Evolutionary conservation across 1,139 yeast genomes (phyloP), one percentile per base, ranked within the genome.

Genomic region (Candida dubliniensis): DNA sequence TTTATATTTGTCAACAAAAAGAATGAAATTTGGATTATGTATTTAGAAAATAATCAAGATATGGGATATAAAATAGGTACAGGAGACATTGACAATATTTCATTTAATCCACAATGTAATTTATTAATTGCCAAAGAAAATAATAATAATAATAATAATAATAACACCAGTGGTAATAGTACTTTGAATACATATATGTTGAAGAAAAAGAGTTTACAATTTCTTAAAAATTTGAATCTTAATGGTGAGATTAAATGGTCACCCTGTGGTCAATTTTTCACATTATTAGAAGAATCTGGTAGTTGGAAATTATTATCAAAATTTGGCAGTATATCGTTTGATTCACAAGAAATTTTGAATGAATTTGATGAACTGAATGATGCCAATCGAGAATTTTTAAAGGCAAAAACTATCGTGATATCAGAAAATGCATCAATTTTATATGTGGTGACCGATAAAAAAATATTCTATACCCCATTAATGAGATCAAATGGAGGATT

Each of bases 231-330:
- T 12, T 40, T 59, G n/a, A 41, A 40, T 8, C 23, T 41, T 15
- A 35, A 43, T 9, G 45, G 51, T 5, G 43, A 42, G 2, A 33
- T 50, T 25, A 35, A 29, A 27, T 73, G 77, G 77, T 62, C 76
- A 0, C 60, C 67, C 1, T 61, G 70, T 52, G 78, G 78, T 2
- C 56, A 56, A 15, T 71, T 63, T 45, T 66, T 71, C 45, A 50
- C 56, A 1, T 27, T 62, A 2, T 46, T 63, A 11, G 55, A 63
- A 45, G 43, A 46, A 2, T 50, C 60, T 13, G 66, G 66, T 0
- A 48, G 49, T 32, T 74, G 77, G 77, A 56, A 59, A 11, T 49
- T 71, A 5, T 54, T 58, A 31, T 64, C 76, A 3, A 66, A 63
- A 46, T 71, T 70, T 47, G 78, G 78, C 1, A 59, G 60, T 33